phyloP scores from a whole-genome alignment of 768 basidiomycete genomes.

The Ephemerocybe angulata region DNA sequence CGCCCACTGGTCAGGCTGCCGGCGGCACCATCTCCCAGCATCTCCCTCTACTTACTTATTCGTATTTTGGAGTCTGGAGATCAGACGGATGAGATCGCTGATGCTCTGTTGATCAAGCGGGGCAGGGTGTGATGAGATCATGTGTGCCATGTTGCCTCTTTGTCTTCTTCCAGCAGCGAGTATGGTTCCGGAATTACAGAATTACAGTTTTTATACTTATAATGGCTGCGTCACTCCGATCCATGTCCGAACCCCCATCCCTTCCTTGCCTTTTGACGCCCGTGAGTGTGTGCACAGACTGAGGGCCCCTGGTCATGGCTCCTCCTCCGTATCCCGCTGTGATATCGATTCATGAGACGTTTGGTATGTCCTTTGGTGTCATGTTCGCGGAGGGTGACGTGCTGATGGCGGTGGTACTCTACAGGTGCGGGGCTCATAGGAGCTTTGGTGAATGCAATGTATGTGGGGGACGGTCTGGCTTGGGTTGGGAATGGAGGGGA shows the following conservation, averaged over 20 bases:
- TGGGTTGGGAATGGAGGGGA: background rate
- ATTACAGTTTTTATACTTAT: background rate
- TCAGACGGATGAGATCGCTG: too few relatives aligned
- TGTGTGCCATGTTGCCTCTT: background rate
- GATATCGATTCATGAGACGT: constrained; percentile 3
- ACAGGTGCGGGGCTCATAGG: constrained; percentile 25
- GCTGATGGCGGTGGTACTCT: background rate
- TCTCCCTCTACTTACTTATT: too few relatives aligned
- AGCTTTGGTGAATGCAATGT: constrained; percentile 32
- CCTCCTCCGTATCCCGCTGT: background rate
- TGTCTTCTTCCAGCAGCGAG: background rate
- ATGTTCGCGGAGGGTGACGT: background rate
- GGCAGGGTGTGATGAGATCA: background rate
- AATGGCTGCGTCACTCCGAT: background rate
- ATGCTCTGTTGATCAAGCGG: background rate
- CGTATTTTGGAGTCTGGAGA: too few relatives aligned
- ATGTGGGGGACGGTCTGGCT: constrained; percentile 6
- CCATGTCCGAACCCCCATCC: background rate
- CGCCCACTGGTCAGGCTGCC: too few relatives aligned
- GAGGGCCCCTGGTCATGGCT: background rate
- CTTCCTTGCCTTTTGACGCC: background rate
- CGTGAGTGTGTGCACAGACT: background rate
- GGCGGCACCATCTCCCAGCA: too few relatives aligned
- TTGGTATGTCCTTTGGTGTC: background rate
- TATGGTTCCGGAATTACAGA: background rate